Base-by-base conservation (phyloP, 169 alveolate genomes). In the Plasmodium vivax region DNA sequence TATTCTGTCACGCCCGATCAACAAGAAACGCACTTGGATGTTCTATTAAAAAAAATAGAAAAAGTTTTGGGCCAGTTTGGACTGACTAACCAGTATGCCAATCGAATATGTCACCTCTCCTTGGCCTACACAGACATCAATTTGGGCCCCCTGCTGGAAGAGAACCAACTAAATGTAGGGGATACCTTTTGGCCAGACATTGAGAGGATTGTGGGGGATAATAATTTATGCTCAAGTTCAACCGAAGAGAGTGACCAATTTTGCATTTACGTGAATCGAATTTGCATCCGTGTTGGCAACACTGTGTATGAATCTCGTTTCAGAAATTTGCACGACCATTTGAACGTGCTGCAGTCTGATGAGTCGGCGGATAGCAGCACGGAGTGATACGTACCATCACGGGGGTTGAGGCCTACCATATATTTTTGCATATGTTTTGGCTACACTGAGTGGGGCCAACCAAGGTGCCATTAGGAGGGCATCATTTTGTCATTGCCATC, bases 61-160 rank as follows among this genome's bases (percentile, higher is more conserved):
- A 38, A 68, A 8, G 51, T 88, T 56, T 68, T 88, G 73, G 36
- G 9, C 0, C 6, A 77, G 14, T 88, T 88, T 80, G 94, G 83
- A 27, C 51, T 88, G 23, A 79, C 43, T 16, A 81, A 88, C 74
- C 56, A 73, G 36, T 75, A 74, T 74, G 75, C 36, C 27, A 74
- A 85, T 47, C 68, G 94, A 32, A 80, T 43, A 38, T 88, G 88
- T 79, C 94, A 88, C 83, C 19, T 88, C 32, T 88, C 94, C n/a
- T 80, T 88, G 36, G 94, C 94, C 12, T 88, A 88, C 54, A 88
- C 94, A 0, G 43, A 88, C 72, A 58, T 58, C 32, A 62, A 51
- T 45, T 88, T 88, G 71, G 90, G 19, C 23, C n/a, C 27, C 16
- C 34, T 88, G 9, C 73, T 88, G 58, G 62, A 88, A 79, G 73